Base-by-base conservation (phyloP, 1,284 basidiomycete genomes). In the Trichosporon coremiiforme region DNA sequence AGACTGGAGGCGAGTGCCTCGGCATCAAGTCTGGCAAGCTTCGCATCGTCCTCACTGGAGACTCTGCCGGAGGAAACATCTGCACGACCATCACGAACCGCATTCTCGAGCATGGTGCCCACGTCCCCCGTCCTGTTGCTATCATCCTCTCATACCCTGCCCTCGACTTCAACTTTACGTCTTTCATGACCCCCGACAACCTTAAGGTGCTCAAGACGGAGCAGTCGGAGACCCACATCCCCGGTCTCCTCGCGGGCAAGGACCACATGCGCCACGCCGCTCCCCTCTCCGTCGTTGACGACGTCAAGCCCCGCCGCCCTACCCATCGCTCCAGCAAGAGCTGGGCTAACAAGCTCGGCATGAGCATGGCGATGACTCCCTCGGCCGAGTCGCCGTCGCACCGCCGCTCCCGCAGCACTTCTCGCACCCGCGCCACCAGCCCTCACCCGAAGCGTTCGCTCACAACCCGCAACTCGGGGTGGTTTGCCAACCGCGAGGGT, bases 141-240 rank as follows among this genome's bases (percentile, higher is more conserved):
- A 85, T 98, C 66, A 89, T 97, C 31, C 88, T 97, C 67, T 70
- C 92, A 86, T 88, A 88, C 74, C 85, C 86, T 3, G 85, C 85
- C 20, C 87, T 98, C 66, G 96, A 98, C 81, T 98, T 99, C 85
- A 96, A 97, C 81, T 98, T 95, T 81, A 93, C 92, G 0, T 94
- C 94, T 29, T 99, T 96, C 95, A 98, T 98, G 95, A 90, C 94
- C 0, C 90, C 91, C 1, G 87, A 88, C 22, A 90, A 97, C 81
- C 86, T 98, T 64, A 88, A 89, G 4, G 91, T 96, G 12, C 86
- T 98, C 12, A 88, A 91, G 66, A 83, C 85, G 17, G 93, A 94
- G 78, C 91, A 94, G 77, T 93, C 92, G 0, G 89, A 90, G n/a
- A 78, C 81, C 0, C 80, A 85, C 68, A 82, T 87, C 12, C 82